Base-by-base conservation (phyloP, 176 grass and related monocot species). In the Raddia guianensis region DNA sequence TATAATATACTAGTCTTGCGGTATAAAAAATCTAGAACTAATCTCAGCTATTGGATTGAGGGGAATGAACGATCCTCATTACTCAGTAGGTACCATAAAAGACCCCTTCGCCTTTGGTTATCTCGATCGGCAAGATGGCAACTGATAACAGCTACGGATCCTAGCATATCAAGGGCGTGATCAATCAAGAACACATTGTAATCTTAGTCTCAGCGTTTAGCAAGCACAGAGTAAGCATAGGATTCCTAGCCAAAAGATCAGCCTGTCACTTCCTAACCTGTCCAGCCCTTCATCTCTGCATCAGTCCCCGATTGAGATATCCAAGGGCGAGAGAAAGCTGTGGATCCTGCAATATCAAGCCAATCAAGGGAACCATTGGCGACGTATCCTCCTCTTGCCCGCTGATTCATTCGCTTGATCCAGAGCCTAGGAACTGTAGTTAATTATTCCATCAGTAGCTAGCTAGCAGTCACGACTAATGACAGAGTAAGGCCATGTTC, bases 301-400 rank as follows among this genome's bases (percentile, higher is more conserved):
- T 40, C 37, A 40, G 37, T 40, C 4, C 1, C 37, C 37, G 37
- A 40, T 40, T 40, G 37, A 2, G 37, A 40, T 40, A 40, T 40
- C 37, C 37, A 40, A 40, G 37, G 37, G 2, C 37, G 37, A 40
- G 37, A 40, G 37, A 63, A 62, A 62, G 33, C 12, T 34, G 33
- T 63, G 9, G 20, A 14, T 33, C 11, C 59, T 33, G 59, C 6
- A 62, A 62, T 62, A 52, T 70, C 58, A 32, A 82, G 70, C 47
- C 58, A 82, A 52, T 70, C 58, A 32, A 82, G 70, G 69, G 70
- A 82, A 73, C 44, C 47, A 2, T 18, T 42, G 34, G 33, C 80
- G 43, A 45, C 46, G 52, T 82, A 73, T 72, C 68, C 80, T 72
- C 68, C 80, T 33, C 59, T 27, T 32, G 3, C 58, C 12, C 4